Percentiles rank a stretch among this genome's conserved stretches.
Conservation (phyloP, 345 rosid species). For the Salix caprea region DNA sequence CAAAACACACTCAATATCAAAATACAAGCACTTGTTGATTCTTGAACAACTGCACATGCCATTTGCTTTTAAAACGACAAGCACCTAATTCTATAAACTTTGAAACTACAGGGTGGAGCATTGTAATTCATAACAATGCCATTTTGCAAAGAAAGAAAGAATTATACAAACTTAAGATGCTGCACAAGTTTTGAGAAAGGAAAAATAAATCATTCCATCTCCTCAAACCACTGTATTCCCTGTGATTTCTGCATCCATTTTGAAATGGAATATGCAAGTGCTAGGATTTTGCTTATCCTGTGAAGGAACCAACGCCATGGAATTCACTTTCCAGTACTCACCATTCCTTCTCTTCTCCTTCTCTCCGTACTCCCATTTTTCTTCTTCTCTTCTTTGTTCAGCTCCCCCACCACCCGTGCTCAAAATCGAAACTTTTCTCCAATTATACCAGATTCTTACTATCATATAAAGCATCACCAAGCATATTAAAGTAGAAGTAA, state of each 20-base stretch:
- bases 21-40: too few species aligned
- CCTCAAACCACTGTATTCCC: constrained; percentile 19
- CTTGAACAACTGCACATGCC: too few species aligned
- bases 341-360: constrained; percentile 36
- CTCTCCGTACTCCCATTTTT: constrained; percentile 32
- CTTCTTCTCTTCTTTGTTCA: constrained; percentile 41
- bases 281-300: constrained; percentile 25
- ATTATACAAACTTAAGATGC: not conserved
- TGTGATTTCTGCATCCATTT: constrained; percentile 28
- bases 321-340: constrained; percentile 43
- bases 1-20: too few species aligned
- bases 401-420: constrained; percentile 26
- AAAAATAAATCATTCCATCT: not conserved
- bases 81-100: not conserved
- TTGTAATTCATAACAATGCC: not conserved
- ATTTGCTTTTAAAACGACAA: not conserved
- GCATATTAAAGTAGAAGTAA: constrained; percentile 55
- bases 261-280: constrained; percentile 39
- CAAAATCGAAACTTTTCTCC: constrained; percentile 45
- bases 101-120: not conserved
- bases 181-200: too few species aligned
- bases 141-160: not conserved
- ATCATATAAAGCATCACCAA: constrained; percentile 54
- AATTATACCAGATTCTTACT: constrained; percentile 62
- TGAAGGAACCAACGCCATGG: constrained; percentile 31